Conservation (phyloP, 2,329 filamentous ascomycete genomes). For the Xenoacremonium recifei region DNA sequence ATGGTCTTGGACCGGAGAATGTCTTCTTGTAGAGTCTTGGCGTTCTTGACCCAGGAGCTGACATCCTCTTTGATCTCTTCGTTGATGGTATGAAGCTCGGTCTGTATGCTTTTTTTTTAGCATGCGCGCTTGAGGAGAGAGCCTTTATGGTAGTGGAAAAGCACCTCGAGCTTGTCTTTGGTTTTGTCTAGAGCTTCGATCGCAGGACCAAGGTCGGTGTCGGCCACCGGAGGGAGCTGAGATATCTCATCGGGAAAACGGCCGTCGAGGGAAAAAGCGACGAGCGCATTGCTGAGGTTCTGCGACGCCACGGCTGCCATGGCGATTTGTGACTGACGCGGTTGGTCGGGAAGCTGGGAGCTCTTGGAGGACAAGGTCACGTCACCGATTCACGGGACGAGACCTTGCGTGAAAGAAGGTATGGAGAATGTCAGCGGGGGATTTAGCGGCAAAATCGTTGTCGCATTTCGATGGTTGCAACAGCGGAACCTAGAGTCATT, state of each 20-base stretch:
- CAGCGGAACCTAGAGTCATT: no score
- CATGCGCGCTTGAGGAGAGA: neutral
- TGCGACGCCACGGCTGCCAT: constrained; percentile 24
- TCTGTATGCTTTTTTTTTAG: no score
- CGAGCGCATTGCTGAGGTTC: constrained; percentile 38
- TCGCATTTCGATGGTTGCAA: no score
- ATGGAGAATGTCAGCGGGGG: no score
- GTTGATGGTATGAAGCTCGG: constrained; percentile 74
- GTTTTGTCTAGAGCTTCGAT: constrained; percentile 37
- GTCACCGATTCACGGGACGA: constrained; percentile 3
- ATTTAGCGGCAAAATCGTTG: no score
- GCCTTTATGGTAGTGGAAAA: constrained; percentile 3
- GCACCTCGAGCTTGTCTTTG: constrained; percentile 40
- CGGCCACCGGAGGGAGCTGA: constrained; percentile 36
- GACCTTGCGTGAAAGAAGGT: neutral
- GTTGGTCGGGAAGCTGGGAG: neutral
- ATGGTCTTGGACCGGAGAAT: constrained; percentile 77
- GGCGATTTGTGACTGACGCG: constrained; percentile 30
- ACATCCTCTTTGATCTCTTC: constrained; percentile 76
- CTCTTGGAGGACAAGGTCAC: constrained; percentile 7
- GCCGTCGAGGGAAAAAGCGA: constrained; percentile 39
- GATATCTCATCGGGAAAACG: constrained; percentile 40
- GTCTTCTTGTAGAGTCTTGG: constrained; percentile 80
- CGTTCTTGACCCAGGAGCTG: constrained; percentile 81
- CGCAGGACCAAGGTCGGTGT: constrained; percentile 37